Percentiles rank a stretch among this genome's conserved stretches.
phyloP scores from a whole-genome alignment of 2,329 filamentous ascomycete genomes.

The Grosmannia huntii region DNA sequence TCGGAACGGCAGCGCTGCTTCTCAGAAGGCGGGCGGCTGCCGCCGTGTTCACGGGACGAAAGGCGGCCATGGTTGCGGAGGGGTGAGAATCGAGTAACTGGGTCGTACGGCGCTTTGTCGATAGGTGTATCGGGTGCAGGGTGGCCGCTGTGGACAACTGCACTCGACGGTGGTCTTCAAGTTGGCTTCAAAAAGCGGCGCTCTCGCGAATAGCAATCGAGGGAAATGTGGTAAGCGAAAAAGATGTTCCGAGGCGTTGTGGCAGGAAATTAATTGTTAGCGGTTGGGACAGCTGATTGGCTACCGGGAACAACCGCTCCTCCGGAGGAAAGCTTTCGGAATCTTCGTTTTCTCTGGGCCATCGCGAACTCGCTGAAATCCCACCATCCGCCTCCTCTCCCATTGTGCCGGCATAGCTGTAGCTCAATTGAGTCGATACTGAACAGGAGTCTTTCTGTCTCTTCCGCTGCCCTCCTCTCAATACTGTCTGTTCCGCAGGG shows the following conservation, averaged over 20 bases:
- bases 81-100: neutral
- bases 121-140: neutral
- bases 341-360: slow-evolving; percentile 7
- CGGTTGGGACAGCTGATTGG: slow-evolving; percentile 12
- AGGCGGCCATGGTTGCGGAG: slow-evolving; percentile 43
- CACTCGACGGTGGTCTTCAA: neutral
- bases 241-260: slow-evolving; percentile 6
- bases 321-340: slow-evolving; percentile 12
- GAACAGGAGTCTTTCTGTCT: slow-evolving; percentile 2
- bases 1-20: slow-evolving; percentile 19
- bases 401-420: slow-evolving; percentile 15
- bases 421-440: slow-evolving; percentile 18
- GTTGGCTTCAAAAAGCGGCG: neutral
- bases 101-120: neutral
- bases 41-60: slow-evolving; percentile 43
- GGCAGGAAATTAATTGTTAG: slow-evolving; percentile 1
- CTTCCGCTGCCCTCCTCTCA: slow-evolving; percentile 14
- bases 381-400: neutral
- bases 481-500: slow-evolving; percentile 7
- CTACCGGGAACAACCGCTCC: slow-evolving; percentile 22
- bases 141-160: neutral
- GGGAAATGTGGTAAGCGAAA: slow-evolving; percentile 11
- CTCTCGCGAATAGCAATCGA: slow-evolving; percentile 10
- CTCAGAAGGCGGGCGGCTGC: slow-evolving; percentile 40
- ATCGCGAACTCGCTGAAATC: neutral